These are phyloP conservation scores for Sporothrix variecibatus DNA, from an alignment of 2,329 filamentous ascomycete species.

Conservation along the genomic window DNA sequence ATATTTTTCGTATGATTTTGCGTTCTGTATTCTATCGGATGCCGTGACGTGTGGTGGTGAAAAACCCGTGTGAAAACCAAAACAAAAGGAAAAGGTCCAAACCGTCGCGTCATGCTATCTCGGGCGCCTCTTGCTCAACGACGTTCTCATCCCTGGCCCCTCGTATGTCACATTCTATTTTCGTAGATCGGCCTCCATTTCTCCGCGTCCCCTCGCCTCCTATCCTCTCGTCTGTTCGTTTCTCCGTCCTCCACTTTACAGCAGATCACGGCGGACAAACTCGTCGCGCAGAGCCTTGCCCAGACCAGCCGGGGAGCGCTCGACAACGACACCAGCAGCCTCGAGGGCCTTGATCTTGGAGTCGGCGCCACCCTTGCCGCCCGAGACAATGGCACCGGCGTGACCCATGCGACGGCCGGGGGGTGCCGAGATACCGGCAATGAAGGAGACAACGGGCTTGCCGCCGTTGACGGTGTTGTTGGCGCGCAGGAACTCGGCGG, in stretches of 20 bases:
- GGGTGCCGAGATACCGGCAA: slow-evolving; percentile 95
- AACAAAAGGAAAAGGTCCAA: not conserved
- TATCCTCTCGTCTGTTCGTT: no score
- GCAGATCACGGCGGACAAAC: slow-evolving; percentile 93
- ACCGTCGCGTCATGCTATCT: not conserved
- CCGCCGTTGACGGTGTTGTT: slow-evolving; percentile 82
- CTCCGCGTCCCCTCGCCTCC: no score
- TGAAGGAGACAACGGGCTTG: slow-evolving; percentile 98
- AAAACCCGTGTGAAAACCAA: not conserved
- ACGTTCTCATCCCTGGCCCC: not conserved
- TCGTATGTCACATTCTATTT: not conserved
- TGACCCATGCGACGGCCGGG: slow-evolving; percentile 98
- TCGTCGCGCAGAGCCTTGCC: slow-evolving; percentile 93
- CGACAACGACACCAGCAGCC: slow-evolving; percentile 90
- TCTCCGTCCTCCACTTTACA: slow-evolving; percentile 58
- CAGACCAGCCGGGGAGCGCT: slow-evolving; percentile 87
- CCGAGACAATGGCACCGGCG: slow-evolving; percentile 95
- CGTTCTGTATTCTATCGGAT: slow-evolving; percentile 22
- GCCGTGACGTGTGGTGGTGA: slow-evolving; percentile 6
- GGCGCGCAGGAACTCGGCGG: slow-evolving; percentile 89
- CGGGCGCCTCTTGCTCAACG: not conserved
- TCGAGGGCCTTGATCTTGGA: slow-evolving; percentile 97
- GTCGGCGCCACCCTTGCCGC: slow-evolving; percentile 96
- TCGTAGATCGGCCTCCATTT: not conserved
- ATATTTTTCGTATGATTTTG: slow-evolving; percentile 15